Base-by-base conservation (phyloP, 202 grass and related monocot species). In the Zizania palustris region DNA sequence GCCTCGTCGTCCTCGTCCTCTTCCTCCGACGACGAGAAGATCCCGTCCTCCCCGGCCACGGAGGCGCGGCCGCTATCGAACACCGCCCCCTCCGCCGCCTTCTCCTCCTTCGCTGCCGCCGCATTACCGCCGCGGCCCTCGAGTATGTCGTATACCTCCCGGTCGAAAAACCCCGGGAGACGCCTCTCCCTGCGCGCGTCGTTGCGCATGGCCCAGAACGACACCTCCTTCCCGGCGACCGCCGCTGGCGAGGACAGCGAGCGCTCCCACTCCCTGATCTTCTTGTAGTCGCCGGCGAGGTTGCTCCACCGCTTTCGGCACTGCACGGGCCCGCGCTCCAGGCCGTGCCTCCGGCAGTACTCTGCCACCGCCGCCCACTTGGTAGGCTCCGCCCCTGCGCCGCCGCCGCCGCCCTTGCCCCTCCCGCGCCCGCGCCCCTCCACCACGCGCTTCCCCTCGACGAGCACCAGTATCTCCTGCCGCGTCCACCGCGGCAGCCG, bases 241-340 rank as follows among this genome's bases (percentile, higher is more conserved):
- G 42, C 16, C n/a, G 33, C 13, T 22, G 11, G 22, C 45, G 61
- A 42, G 20, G 62, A 18, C 37, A 64, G 9, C 37, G 63, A 65
- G 20, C 81, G 71, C 79, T 99, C 96, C 91, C 91, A 96, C 77
- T 96, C 84, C 83, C 80, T 91, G 73, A 99, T 93, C 88, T 99
- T 99, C 80, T 94, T 93, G 74, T 87, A 99, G 62, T 93, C 92
- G 12, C 89, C 83, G 72, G 92, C 86, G 37, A 99, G 92, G 76
- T 99, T 99, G 83, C 91, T 92, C 96, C 96, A 96, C 36, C 92
- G 83, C 88, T 99, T 99, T 41, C 96, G 75, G 85, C 96, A 99
- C 89, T 99, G 96, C 57, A 92, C 88, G 71, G 92, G 83, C 0
- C 96, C 96, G 7, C 96, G 75, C 78, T 89, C 73, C 66, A 96